Evolutionary conservation across 176 grass and related monocot genomes (phyloP), one percentile per base, ranked within the genome.

Genomic region (Bolboschoenus planiculmis): DNA sequence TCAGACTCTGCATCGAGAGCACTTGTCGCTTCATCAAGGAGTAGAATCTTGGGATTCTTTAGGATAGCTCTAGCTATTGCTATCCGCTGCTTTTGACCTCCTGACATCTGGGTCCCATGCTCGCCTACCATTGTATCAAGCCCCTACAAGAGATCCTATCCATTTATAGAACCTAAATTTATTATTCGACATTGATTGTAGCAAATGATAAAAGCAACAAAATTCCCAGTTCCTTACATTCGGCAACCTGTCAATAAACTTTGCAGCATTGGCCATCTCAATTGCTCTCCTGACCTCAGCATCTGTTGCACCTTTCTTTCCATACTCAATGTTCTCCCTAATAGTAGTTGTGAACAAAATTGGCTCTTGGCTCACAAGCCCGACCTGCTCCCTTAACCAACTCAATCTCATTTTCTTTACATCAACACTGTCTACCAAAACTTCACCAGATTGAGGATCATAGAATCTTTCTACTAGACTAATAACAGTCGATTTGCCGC

Each of bases 1-100:
- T 96, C 90, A 35, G 93, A 96, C 51, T 92, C 93, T 8, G 87
- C 90, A 82, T 96, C 93, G 29, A 95, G 86, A 61, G 93, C 93
- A 36, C 93, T 95, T 65, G 90, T 90, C 33, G 93, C 93, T 88
- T 95, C 93, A 66, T 92, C 90, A 56, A 90, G 88, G 67, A 95
- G 84, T 67, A 95, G 64, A 82, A 96, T 92, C 35, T 67, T 92
- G 2, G 88, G 93, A 63, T 96, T 86, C 79, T 96, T 96, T 54
- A 96, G 60, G 70, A 96, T 92, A 58, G 88, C 90, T 84, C 93
- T 92, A 81, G 93, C 90, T 73, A 96, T 92, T 74, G 88, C 88
- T 81, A 95, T 92, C 37, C 90, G 88, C 73, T 95, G 93, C 59
- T 95, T 95, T 59, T 95, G 93, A 50, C 93, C 90, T 37, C 90